phyloP scores from a whole-genome alignment of 2,329 filamentous ascomycete species.

The Phaeosphaeriaceae sp. region DNA sequence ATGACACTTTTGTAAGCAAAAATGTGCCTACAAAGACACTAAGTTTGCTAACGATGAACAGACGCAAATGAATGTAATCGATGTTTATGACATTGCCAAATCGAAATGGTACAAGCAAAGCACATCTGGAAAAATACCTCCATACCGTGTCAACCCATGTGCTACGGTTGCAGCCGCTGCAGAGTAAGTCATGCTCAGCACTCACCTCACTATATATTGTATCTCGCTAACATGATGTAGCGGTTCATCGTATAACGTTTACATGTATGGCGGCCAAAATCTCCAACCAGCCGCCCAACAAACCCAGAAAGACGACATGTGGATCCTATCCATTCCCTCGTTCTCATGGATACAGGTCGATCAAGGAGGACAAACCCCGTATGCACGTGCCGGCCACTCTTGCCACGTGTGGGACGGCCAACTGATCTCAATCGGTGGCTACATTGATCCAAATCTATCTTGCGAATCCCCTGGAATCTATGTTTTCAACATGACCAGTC shows the following conservation, averaged over 20 bases:
- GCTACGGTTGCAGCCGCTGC: slow-evolving; percentile 75
- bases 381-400: slow-evolving; percentile 73
- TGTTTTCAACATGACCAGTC: slow-evolving; percentile 75
- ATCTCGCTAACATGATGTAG: slow-evolving; percentile 34
- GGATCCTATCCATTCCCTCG: slow-evolving; percentile 78
- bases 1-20: slow-evolving; percentile 65
- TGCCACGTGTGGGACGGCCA: slow-evolving; percentile 82
- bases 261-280: slow-evolving; percentile 80
- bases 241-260: slow-evolving; percentile 77
- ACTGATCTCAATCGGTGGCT: slow-evolving; percentile 80
- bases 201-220: background rate
- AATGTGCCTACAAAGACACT: background rate
- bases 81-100: slow-evolving; percentile 78
- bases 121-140: slow-evolving; percentile 65
- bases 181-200: slow-evolving; percentile 51
- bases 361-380: slow-evolving; percentile 54
- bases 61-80: slow-evolving; percentile 73
- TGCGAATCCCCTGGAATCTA: slow-evolving; percentile 75
- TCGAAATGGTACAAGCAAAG: slow-evolving; percentile 76
- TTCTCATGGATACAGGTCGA: slow-evolving; percentile 80
- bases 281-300: slow-evolving; percentile 66
- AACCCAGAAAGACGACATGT: slow-evolving; percentile 73
- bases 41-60: slow-evolving; percentile 29
- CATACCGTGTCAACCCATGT: slow-evolving; percentile 69
- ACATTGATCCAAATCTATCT: slow-evolving; percentile 63